Percentiles rank a stretch among this genome's conserved stretches.
Evolutionary conservation across 768 basidiomycete genomes (phyloP).

Genomic region (Leccinum boreale): DNA sequence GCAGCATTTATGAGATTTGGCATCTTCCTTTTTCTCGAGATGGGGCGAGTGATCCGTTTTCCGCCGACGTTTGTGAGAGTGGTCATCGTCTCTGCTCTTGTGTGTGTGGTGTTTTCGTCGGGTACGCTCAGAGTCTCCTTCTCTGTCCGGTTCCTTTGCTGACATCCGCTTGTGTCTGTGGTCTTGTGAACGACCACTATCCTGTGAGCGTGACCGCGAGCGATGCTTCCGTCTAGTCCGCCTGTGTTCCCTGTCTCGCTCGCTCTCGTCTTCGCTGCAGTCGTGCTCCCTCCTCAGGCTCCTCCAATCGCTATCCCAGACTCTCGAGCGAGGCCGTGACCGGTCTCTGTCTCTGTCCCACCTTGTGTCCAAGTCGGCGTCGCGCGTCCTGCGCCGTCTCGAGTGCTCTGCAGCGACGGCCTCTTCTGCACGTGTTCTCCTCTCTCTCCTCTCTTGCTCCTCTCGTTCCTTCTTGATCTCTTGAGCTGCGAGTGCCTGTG

Average conservation of each 20-base stretch:
- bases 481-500: conserved; percentile 69
- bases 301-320: conserved; percentile 45
- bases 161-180: conserved; percentile 19
- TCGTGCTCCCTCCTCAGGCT: conserved; percentile 41
- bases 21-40: neutral
- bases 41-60: conserved; percentile 16
- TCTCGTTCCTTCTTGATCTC: conserved; percentile 67
- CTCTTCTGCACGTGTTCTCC: conserved; percentile 69
- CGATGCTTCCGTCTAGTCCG: conserved; percentile 24
- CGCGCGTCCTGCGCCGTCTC: conserved; percentile 36
- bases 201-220: conserved; percentile 30
- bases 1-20: conserved; percentile 12
- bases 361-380: conserved; percentile 32
- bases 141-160: conserved; percentile 13
- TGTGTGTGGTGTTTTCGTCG: conserved; percentile 27
- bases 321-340: conserved; percentile 40
- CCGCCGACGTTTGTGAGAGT: conserved; percentile 19
- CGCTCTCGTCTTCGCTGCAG: conserved; percentile 34
- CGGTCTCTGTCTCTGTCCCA: conserved; percentile 42
- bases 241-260: conserved; percentile 16
- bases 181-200: conserved; percentile 17
- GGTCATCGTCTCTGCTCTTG: conserved; percentile 19
- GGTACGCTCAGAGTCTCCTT: conserved; percentile 14
- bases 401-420: conserved; percentile 66
- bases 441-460: conserved; percentile 61